Evolutionary conservation across 1,284 basidiomycete genomes (phyloP).

Genomic region (Apiotrichum gracile): DNA sequence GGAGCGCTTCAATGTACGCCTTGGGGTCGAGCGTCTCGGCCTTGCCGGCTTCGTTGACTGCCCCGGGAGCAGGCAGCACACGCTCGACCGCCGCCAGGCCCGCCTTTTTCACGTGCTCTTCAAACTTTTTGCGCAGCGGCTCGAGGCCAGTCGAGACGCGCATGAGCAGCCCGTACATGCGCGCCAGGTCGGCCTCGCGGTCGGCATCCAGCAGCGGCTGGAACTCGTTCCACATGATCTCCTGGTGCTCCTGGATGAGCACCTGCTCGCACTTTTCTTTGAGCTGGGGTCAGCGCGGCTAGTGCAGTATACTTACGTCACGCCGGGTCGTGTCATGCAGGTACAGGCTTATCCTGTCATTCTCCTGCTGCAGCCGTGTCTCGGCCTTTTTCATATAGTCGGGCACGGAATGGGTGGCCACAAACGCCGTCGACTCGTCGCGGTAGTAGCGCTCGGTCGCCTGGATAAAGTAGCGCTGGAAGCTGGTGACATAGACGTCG

Average conservation of each 20-base stretch:
- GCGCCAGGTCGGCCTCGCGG: slow-evolving; percentile 84
- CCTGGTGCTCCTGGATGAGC: slow-evolving; percentile 80
- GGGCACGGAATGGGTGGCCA: slow-evolving; percentile 82
- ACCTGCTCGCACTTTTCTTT: slow-evolving; percentile 88
- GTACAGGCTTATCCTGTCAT: slow-evolving; percentile 91
- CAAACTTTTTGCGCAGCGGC: slow-evolving; percentile 86
- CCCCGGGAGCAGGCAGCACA: slow-evolving; percentile 55
- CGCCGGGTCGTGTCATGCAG: slow-evolving; percentile 82
- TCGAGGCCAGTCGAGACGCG: slow-evolving; percentile 87
- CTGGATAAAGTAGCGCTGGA: slow-evolving; percentile 81
- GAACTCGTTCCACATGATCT: slow-evolving; percentile 92
- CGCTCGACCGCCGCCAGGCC: slow-evolving; percentile 80
- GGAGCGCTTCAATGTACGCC: slow-evolving; percentile 85
- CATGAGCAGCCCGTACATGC: slow-evolving; percentile 89
- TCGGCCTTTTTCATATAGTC: slow-evolving; percentile 98
- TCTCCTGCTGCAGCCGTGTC: slow-evolving; percentile 85
- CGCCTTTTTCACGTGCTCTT: slow-evolving; percentile 86
- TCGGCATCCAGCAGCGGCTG: slow-evolving; percentile 86
- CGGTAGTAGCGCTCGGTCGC: slow-evolving; percentile 90
- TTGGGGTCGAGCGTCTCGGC: slow-evolving; percentile 70
- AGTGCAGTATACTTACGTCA: slow-evolving; percentile 46
- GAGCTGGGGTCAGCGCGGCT: slow-evolving; percentile 48
- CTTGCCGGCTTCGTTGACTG: slow-evolving; percentile 55
- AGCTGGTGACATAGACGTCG: slow-evolving; percentile 88
- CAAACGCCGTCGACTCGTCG: slow-evolving; percentile 82